Conservation (phyloP, 2,329 filamentous ascomycete genomes). For the Fusarium zealandicum region DNA sequence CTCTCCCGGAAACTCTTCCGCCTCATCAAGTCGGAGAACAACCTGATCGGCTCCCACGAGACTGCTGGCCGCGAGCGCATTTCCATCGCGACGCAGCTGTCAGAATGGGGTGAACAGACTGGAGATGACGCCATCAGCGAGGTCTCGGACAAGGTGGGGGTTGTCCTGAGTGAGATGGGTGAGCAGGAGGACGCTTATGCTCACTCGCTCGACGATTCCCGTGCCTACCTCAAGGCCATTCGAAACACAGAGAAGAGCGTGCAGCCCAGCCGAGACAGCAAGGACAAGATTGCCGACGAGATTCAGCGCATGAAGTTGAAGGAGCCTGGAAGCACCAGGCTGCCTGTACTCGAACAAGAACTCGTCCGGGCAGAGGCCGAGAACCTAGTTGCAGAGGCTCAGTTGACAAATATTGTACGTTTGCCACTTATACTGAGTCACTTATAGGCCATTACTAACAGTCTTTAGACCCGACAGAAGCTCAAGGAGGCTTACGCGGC, state of each 20-base stretch:
- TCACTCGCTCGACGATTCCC: slow-evolving; percentile 84
- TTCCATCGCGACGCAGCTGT: slow-evolving; percentile 86
- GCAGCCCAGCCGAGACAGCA: slow-evolving; percentile 87
- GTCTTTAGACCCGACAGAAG: slow-evolving; percentile 84
- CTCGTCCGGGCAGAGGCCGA: slow-evolving; percentile 95
- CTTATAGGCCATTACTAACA: slow-evolving; percentile 14
- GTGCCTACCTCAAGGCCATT: slow-evolving; percentile 85
- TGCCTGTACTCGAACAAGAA: slow-evolving; percentile 92
- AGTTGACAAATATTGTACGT: slow-evolving; percentile 90
- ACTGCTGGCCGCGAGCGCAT: slow-evolving; percentile 83
- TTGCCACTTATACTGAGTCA: slow-evolving; percentile 31
- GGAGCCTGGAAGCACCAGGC: slow-evolving; percentile 82
- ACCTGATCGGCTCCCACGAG: slow-evolving; percentile 84
- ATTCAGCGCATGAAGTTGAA: slow-evolving; percentile 91
- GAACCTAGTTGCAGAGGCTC: slow-evolving; percentile 93
- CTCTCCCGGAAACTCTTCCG: slow-evolving; percentile 87
- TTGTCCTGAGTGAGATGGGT: slow-evolving; percentile 88
- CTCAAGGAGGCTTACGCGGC: slow-evolving; percentile 92
- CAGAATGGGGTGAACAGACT: slow-evolving; percentile 95
- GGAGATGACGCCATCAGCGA: slow-evolving; percentile 87
- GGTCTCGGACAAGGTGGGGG: slow-evolving; percentile 93
- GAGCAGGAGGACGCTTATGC: slow-evolving; percentile 93
- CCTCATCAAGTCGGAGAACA: slow-evolving; percentile 95
- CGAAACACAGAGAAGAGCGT: slow-evolving; percentile 95
- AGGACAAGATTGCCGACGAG: slow-evolving; percentile 88